phyloP scores from a whole-genome alignment of 495 filamentous ascomycete genomes.

The Neurospora cerealis region DNA sequence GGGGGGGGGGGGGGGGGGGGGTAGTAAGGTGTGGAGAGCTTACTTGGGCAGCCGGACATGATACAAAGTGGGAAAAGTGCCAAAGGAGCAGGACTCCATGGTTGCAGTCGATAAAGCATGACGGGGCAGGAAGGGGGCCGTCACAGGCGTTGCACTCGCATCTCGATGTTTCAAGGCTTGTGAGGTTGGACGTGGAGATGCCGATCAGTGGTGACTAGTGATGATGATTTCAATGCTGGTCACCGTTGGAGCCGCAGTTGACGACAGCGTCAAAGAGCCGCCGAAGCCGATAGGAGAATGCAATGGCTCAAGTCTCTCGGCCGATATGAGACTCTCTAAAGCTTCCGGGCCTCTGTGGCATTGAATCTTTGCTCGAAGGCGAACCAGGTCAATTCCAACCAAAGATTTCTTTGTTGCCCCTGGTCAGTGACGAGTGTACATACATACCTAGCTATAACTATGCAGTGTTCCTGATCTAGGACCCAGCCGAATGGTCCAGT shows the following conservation, averaged over 20 bases:
- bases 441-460: neutral
- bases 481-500: neutral
- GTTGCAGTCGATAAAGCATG: neutral
- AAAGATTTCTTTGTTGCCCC: neutral
- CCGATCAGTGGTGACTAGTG: neutral
- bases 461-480: neutral
- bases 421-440: neutral
- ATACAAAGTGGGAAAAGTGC: neutral
- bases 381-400: neutral
- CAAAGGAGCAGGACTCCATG: neutral
- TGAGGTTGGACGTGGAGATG: neutral
- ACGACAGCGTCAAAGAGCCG: neutral
- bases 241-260: neutral
- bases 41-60: neutral
- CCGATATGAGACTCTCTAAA: neutral
- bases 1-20: too few relatives aligned
- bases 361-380: neutral
- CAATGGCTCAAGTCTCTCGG: neutral
- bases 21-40: neutral
- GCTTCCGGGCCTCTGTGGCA: neutral
- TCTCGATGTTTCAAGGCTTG: neutral
- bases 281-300: neutral
- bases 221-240: neutral
- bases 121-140: neutral
- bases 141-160: neutral